phyloP scores from a whole-genome alignment of 352 stramenopile genomes.

The Globisporangium solare region DNA sequence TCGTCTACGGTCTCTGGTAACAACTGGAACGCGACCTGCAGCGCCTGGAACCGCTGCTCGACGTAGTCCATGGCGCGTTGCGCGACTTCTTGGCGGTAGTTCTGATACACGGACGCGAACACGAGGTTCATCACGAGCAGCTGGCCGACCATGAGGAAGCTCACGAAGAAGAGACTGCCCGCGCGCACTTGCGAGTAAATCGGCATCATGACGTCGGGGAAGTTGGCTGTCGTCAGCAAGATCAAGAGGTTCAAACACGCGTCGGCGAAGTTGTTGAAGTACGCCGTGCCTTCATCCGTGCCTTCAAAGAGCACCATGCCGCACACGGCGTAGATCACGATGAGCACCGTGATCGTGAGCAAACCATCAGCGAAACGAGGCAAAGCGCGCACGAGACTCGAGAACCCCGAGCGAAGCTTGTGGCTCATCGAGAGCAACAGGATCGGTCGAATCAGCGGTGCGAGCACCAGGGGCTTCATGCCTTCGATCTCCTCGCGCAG shows the following conservation, averaged over 20 bases:
- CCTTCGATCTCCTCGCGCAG: conserved; percentile 3
- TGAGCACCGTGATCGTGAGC: conserved; percentile 38
- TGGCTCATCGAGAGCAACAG: conserved; percentile 53
- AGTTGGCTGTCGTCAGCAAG: conserved; percentile 77
- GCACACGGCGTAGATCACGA: conserved; percentile 51
- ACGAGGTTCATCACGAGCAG: conserved; percentile 83
- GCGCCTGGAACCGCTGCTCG: conserved; percentile 33
- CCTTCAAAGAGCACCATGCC: conserved; percentile 67
- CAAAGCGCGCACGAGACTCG: conserved; percentile 36
- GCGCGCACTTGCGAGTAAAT: conserved; percentile 42
- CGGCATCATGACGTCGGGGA: conserved; percentile 79
- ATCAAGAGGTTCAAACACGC: conserved; percentile 58
- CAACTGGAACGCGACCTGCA: conserved; percentile 46
- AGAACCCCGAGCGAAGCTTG: conserved; percentile 37
- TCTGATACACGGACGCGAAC: conserved; percentile 68
- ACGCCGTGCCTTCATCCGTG: conserved; percentile 35
- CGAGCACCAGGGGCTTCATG: conserved; percentile 30
- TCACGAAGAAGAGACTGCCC: conserved; percentile 62
- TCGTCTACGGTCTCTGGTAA: conserved; percentile 16
- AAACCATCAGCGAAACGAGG: conserved; percentile 42
- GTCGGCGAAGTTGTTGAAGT: conserved; percentile 50
- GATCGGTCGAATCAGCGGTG: conserved; percentile 38
- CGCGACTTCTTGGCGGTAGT: conserved; percentile 46
- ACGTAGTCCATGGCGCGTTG: conserved; percentile 24
- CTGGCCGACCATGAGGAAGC: conserved; percentile 60